Conservation (phyloP, 208 protist species). For the Leishmania guyanensis region DNA sequence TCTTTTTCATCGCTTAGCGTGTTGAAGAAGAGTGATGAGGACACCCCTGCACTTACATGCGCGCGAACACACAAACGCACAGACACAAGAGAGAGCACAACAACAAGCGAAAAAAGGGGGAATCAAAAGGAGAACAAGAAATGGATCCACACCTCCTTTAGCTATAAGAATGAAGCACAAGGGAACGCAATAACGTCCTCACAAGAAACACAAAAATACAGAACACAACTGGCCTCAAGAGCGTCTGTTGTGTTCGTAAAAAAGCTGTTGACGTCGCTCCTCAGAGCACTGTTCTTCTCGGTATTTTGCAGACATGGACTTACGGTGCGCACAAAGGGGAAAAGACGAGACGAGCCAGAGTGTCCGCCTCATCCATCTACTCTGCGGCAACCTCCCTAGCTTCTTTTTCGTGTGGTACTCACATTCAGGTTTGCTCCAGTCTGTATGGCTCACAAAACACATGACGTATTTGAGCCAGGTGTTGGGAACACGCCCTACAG, state of each 20-base stretch:
- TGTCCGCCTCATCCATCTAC: background rate
- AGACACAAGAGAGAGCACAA: slow-evolving; percentile 6
- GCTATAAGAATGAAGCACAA: slow-evolving; percentile 8
- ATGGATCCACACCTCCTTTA: background rate
- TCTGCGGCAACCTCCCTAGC: background rate
- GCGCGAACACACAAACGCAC: background rate
- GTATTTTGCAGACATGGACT: background rate
- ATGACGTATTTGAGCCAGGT: background rate
- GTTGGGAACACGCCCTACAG: background rate
- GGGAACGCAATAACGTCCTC: background rate
- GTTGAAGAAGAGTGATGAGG: slow-evolving; percentile 9
- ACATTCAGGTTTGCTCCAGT: background rate
- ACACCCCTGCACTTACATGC: background rate
- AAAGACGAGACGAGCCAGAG: background rate
- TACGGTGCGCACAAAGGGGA: slow-evolving; percentile 1
- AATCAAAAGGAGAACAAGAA: background rate
- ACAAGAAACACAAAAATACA: slow-evolving; percentile 7
- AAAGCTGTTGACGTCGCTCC: background rate
- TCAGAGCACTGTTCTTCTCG: background rate
- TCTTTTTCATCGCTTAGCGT: background rate
- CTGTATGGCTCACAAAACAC: background rate
- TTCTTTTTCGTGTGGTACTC: background rate
- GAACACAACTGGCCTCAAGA: slow-evolving; percentile 3
- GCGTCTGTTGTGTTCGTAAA: background rate
- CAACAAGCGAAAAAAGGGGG: slow-evolving; percentile 4